Percentiles rank a stretch among this genome's conserved stretches.
Evolutionary conservation across 2,329 filamentous ascomycete genomes (phyloP).

Genomic region (Penicillium janthinellum): DNA sequence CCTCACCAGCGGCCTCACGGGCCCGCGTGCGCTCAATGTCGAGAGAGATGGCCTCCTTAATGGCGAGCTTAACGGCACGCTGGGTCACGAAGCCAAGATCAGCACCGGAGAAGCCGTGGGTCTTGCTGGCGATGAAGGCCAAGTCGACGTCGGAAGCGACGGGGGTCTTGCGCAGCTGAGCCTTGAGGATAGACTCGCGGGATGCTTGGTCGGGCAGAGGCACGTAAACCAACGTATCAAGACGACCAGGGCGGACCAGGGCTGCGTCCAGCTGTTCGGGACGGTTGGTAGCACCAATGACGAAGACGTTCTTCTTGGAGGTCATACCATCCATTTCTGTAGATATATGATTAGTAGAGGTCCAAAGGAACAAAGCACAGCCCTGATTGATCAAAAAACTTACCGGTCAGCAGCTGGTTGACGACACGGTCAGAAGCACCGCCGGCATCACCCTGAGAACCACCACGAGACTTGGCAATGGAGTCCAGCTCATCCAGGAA

Average conservation of each 20-base stretch:
- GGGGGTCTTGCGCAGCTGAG: conserved; percentile 97
- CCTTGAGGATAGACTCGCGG: conserved; percentile 85
- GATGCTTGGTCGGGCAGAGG: conserved; percentile 90
- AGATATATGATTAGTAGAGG: conserved; percentile 44
- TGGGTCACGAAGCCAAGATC: conserved; percentile 99
- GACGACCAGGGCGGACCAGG: conserved; percentile 95
- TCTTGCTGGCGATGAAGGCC: conserved; percentile 90
- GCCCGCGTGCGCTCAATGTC: conserved; percentile 92
- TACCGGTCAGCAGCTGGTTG: conserved; percentile 97
- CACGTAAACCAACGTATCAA: conserved; percentile 97
- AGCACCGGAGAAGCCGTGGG: conserved; percentile 98
- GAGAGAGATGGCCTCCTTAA: conserved; percentile 88
- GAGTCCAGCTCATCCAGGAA: conserved; percentile 99
- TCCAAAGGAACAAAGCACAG: neutral
- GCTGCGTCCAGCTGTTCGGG: conserved; percentile 98
- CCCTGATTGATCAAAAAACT: conserved; percentile 41
- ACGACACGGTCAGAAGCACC: conserved; percentile 99
- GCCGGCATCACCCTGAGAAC: conserved; percentile 91
- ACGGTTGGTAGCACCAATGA: conserved; percentile 97
- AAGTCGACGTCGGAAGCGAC: conserved; percentile 86
- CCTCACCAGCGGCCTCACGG: conserved; percentile 78
- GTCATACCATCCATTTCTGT: conserved; percentile 99
- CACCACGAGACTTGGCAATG: conserved; percentile 98
- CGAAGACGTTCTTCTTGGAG: conserved; percentile 99
- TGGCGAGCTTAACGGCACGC: conserved; percentile 97